Evolutionary conservation across 768 basidiomycete genomes (phyloP), one percentile per base, ranked within the genome.

Genomic region (Boletales sp.): DNA sequence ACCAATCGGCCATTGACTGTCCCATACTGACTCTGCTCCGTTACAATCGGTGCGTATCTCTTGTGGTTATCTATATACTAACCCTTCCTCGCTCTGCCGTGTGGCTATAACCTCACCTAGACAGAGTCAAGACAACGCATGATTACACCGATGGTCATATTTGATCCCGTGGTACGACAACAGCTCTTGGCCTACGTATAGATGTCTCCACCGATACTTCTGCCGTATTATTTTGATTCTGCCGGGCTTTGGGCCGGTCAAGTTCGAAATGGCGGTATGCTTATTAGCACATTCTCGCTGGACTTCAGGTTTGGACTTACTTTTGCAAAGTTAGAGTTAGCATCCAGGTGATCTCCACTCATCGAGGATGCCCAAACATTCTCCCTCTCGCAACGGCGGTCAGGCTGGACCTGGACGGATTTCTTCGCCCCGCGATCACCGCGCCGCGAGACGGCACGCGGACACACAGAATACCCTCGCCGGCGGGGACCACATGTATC

Each of bases 371-470:
- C 42, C 57, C 31, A 46, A 55, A 50, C 51, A 32, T 46, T 31
- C 39, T 32, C 35, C 35, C 34, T 43, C 48, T 40, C 56, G 41
- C 31, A 51, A 46, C 17, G 44, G 19, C 28, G 12, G 5, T 36
- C 62, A 37, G 63, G 63, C 62, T 54, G 63, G 62, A 34, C 60
- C 62, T 57, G 60, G 41, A 17, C 47, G 30, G 1, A 6, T 31
- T 35, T 52, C 47, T 44, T 50, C 53, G 25, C 25, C 25, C 15
- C 33, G 19, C 8, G 38, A 38, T 2, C 31, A 17, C 15, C 48
- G 9, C 4, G 1, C 19, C 13, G 41, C 38, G 38, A 33, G 44
- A 39, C 39, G 39, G 41, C 39, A 51, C 18, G 43, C 19, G 17
- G 4, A 11, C 28, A 40, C 41, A 31, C 42, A n/a, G 13, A 33